phyloP scores from a whole-genome alignment of 164 flowering plant genomes.

The Nymphaea thermarum region DNA sequence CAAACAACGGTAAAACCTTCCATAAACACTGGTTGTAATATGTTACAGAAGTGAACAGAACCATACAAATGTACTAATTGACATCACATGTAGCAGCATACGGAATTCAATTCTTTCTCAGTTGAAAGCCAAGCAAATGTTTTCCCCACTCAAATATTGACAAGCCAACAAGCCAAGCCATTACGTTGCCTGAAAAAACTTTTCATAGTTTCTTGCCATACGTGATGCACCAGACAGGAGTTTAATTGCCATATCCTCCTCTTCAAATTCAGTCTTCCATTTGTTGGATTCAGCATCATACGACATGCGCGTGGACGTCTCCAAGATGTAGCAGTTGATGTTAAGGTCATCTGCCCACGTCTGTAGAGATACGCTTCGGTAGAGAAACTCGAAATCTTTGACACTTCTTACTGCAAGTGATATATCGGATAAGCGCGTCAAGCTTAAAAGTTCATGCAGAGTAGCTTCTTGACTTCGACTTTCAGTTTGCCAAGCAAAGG shows the following conservation, averaged over 20 bases:
- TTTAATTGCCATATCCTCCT: not conserved
- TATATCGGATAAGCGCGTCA: not conserved
- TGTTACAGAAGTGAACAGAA: too few species aligned
- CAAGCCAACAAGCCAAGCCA: not conserved
- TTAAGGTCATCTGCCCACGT: not conserved
- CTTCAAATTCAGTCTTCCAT: not conserved
- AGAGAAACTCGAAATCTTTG: not conserved
- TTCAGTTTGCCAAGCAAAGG: not conserved
- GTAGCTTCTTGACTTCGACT: not conserved
- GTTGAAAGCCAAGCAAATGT: too few species aligned
- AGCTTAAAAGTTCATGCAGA: not conserved
- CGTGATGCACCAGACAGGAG: not conserved
- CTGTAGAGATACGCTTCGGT: not conserved
- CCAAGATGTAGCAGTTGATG: not conserved
- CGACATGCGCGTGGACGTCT: not conserved
- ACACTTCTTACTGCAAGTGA: not conserved
- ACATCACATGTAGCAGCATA: too few species aligned
- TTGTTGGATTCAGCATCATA: not conserved
- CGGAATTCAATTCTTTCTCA: too few species aligned
- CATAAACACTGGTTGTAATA: too few species aligned
- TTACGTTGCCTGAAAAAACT: not conserved
- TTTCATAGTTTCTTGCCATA: not conserved
- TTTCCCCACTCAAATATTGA: too few species aligned
- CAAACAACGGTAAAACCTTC: too few species aligned
- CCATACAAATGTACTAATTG: too few species aligned